A percentile compares a stretch with the other conserved stretches of the same genome.
phyloP scores from a whole-genome alignment of 208 protist species.

The Acanthamoeba lenticulata region DNA sequence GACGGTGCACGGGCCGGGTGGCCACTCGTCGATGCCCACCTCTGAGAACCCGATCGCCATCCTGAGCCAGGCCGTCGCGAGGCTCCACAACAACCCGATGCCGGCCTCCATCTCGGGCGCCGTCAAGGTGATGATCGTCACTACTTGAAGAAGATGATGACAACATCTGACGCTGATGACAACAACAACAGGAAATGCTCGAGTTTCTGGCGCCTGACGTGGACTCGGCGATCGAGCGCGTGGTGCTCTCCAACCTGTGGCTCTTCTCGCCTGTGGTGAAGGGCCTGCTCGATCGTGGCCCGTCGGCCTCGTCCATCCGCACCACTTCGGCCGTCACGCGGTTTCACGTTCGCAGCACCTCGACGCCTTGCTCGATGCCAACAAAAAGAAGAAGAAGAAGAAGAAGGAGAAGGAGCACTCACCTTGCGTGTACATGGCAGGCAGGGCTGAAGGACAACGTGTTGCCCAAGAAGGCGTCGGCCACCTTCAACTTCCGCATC shows the following conservation, averaged over 20 bases:
- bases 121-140: not conserved
- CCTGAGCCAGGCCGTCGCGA: slow-evolving; percentile 42
- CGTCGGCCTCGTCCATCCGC: not conserved
- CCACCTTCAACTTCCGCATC: slow-evolving; percentile 71
- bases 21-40: slow-evolving; percentile 71
- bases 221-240: not conserved
- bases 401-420: too few relatives aligned
- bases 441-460: slow-evolving; percentile 71
- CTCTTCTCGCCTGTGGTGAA: not conserved
- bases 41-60: slow-evolving; percentile 59
- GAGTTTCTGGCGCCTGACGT: slow-evolving; percentile 15
- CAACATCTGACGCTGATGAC: not conserved
- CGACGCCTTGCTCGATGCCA: too few relatives aligned
- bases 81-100: not conserved
- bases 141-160: not conserved
- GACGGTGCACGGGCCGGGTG: not conserved
- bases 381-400: too few relatives aligned
- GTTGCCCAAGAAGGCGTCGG: slow-evolving; percentile 56
- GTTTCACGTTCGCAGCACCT: slow-evolving; percentile 53
- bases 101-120: not conserved
- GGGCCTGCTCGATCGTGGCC: not conserved
- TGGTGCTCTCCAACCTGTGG: slow-evolving; percentile 20
- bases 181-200: not conserved
- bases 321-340: not conserved
- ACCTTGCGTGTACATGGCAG: not conserved